Conservation (phyloP, 805 yeast species). For the Yamadazyma insecticola region DNA sequence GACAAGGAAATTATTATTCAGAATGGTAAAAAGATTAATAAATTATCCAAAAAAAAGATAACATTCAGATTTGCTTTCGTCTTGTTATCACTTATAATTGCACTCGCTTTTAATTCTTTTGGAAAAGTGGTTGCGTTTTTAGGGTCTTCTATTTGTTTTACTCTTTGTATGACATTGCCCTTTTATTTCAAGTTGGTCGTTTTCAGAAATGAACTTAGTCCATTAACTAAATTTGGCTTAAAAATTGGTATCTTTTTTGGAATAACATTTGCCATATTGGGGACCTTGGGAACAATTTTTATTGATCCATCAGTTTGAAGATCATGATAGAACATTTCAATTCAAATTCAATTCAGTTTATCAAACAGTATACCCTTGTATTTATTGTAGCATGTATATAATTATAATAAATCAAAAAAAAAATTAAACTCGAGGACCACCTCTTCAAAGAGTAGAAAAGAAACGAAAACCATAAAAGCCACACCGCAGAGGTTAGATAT, state of each 20-base stretch:
- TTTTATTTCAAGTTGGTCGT: conserved; percentile 28
- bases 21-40: neutral
- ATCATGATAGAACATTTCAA: no score
- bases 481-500: no score
- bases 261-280: conserved; percentile 17
- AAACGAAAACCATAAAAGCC: no score
- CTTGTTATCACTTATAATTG: conserved; percentile 25
- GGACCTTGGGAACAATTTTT: conserved; percentile 13
- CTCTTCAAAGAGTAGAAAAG: no score
- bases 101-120: no score
- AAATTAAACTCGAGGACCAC: no score
- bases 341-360: no score
- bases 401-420: no score
- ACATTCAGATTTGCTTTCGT: conserved; percentile 18
- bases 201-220: conserved; percentile 17
- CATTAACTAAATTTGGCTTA: conserved; percentile 8
- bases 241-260: conserved; percentile 17
- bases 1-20: conserved; percentile 5
- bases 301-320: no score
- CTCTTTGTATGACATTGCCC: conserved; percentile 38
- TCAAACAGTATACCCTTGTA: no score
- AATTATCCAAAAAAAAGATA: conserved; percentile 1
- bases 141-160: conserved; percentile 39
- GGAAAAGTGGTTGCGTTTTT: conserved; percentile 38
- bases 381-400: no score